Evolutionary conservation across 345 rosid genomes (phyloP), one percentile per base, ranked within the genome.

Genomic region (Gossypium ekmanianum): DNA sequence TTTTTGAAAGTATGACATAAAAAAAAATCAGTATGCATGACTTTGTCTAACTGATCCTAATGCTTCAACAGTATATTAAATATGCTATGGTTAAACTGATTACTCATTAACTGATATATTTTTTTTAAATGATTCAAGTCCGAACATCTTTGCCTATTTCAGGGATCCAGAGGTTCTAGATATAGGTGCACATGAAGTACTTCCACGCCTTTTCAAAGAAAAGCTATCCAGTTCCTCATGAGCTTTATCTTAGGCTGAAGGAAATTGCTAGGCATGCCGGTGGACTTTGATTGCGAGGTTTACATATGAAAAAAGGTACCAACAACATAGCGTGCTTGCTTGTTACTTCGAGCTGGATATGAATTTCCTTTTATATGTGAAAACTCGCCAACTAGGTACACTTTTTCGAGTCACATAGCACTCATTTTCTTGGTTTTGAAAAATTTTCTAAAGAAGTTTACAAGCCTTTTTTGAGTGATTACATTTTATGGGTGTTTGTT

Each of bases 81-180:
- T 62, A 16, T 62, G 67, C 22, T 39, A 6, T 39, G 68, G 12
- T 39, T 12, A 27, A 52, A 69, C 2, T 16, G 13, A 50, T 9
- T 69, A 9, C 45, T 69, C 45, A 24, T 17, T 27, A 11, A 26
- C 7, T 57, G 61, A 1, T 10, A 47, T 1, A 3, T 20, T 26
- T 29, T 24, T 14, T 2, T 45, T 9, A 69, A 50, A 68, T 1
- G 7, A 50, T 26, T 18, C 26, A 57, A 67, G 55, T 12, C 17
- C 4, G 0, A 27, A 50, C 45, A 51, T 56, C 26, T 27, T 27
- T 51, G 2, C n/a, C 2, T 48, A 24, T 80, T 79, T 51, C 92
- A 94, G 98, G 93, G 97, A 87, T 61, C 99, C 98, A 9, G 98
- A 93, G 78, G 78, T 44, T 68, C 74, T 93, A 75, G 99, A 93